Base-by-base conservation (phyloP, 164 flowering plant genomes). In the Warburgia ugandensis region DNA sequence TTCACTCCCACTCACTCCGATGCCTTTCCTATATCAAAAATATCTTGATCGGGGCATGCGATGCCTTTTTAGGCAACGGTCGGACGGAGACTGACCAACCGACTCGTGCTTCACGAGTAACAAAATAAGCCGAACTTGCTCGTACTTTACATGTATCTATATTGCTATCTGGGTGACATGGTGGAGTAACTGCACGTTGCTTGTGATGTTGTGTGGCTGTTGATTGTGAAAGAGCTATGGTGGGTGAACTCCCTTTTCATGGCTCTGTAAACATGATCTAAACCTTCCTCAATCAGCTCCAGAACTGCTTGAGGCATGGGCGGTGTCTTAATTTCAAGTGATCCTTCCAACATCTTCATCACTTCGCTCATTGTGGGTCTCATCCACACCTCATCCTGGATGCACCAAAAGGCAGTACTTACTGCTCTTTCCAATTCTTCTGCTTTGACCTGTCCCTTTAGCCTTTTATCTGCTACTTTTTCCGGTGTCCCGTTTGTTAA, bases 311-410 rank as follows among this genome's bases (percentile, higher is more conserved):
- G 92, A 1, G 97, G 95, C 86, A 91, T 84, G 30, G 92, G 86
- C 3, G 98, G 95, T 47, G 29, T 47, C 28, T 76, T 69, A 19
- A 80, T 68, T 4, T 74, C 82, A 5, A 71, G 58, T 19, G 95
- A 72, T 17, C 95, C 95, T 71, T 92, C 98, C 64, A 88, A 58
- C 86, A 92, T 88, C 69, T 73, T 83, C 67, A 85, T 88, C 50
- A 85, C 90, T 46, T 87, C 85, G 6, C 98, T 91, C 96, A 92
- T 92, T 28, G 96, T 66, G 11, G 96, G 98, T 51, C 96, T 77
- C 82, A 66, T 63, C 52, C 45, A 55, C 1, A 80, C 74, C 55
- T 85, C 95, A 43, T 92, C 96, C 50, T 92, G 98, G 36, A 92
- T 85, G 77, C 98, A 92, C 98, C 98, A 92, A 21, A 92, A 85